Percentiles rank a stretch among this genome's conserved stretches.
phyloP scores from a whole-genome alignment of 2,329 filamentous ascomycete species.

The Fusarium sp. region DNA sequence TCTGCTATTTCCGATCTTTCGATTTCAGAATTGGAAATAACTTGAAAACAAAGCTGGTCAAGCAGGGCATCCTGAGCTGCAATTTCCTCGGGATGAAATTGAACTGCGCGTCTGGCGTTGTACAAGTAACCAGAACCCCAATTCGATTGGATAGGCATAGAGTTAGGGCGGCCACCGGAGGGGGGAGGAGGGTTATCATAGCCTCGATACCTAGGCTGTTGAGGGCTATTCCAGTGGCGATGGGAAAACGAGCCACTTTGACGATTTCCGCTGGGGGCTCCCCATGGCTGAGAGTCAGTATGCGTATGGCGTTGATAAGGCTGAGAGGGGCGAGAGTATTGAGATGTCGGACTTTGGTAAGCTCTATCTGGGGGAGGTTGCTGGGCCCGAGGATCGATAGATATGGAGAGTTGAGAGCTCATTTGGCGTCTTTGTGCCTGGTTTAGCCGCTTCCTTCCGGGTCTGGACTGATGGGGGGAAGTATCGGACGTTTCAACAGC shows the following conservation, averaged over 20 bases:
- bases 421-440: constrained; percentile 71
- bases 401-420: constrained; percentile 65
- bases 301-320: constrained; percentile 36
- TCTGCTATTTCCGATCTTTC: constrained; percentile 67
- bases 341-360: constrained; percentile 42
- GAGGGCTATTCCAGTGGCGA: constrained; percentile 34
- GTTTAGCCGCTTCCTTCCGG: constrained; percentile 62
- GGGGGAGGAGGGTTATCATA: constrained; percentile 40
- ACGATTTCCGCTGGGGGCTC: constrained; percentile 14
- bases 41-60: constrained; percentile 55
- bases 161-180: constrained; percentile 4
- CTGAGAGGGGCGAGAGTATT: constrained; percentile 38
- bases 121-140: constrained; percentile 31
- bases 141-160: constrained; percentile 8
- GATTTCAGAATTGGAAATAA: constrained; percentile 68
- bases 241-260: constrained; percentile 24
- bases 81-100: constrained; percentile 55
- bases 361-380: constrained; percentile 41
- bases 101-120: constrained; percentile 34
- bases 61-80: constrained; percentile 58
- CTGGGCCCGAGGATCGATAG: constrained; percentile 58
- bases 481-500: constrained; percentile 3
- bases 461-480: constrained; percentile 38
- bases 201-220: constrained; percentile 21
- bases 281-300: constrained; percentile 34